Evolutionary conservation across 176 grass and related monocot genomes (phyloP).

Genomic region (maize (Zea mays)): Zm-B73-REFERENCE-NAM-5.0 NC_050096.1:27255001-27255500

Average conservation of each 20-base stretch:
- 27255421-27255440: neutral
- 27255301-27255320: slow-evolving; percentile 55
- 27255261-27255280: slow-evolving; percentile 64
- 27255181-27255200: slow-evolving; percentile 48
- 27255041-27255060: slow-evolving; percentile 84
- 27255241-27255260: slow-evolving; percentile 72
- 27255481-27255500: slow-evolving; percentile 26
- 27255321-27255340: slow-evolving; percentile 67
- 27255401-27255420: slow-evolving; percentile 15
- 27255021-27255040: slow-evolving; percentile 51
- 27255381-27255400: slow-evolving; percentile 69
- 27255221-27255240: slow-evolving; percentile 48
- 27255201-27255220: slow-evolving; percentile 41
- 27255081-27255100: slow-evolving; percentile 56
- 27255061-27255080: slow-evolving; percentile 82
- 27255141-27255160: slow-evolving; percentile 53
- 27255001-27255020: slow-evolving; percentile 23
- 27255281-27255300: slow-evolving; percentile 59
- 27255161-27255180: slow-evolving; percentile 59
- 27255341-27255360: slow-evolving; percentile 41
- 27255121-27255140: slow-evolving; percentile 88
- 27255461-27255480: slow-evolving; percentile 32
- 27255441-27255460: neutral
- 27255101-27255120: slow-evolving; percentile 35
- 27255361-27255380: slow-evolving; percentile 73